Evolutionary conservation across 108 stramenopile species (phyloP).

Genomic region (Conticribra weissflogii): DNA sequence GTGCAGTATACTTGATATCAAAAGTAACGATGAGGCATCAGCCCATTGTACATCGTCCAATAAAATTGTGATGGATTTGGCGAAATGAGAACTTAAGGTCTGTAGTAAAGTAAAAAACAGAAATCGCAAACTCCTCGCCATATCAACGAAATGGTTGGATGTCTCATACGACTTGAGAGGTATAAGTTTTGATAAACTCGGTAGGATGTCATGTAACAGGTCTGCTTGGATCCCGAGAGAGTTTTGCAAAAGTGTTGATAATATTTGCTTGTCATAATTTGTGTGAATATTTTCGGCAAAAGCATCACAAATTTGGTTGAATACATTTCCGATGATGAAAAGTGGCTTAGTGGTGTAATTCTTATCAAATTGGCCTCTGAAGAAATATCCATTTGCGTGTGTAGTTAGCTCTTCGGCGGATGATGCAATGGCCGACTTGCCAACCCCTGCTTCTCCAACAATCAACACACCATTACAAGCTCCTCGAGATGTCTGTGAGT

Average conservation of each 20-base stretch:
- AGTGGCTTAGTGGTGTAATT: constrained; percentile 15
- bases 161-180: not conserved
- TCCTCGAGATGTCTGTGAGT: too few relatives aligned
- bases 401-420: too few relatives aligned
- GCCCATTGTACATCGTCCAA: constrained; percentile 14
- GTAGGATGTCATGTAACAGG: constrained; percentile 12
- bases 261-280: not conserved
- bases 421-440: too few relatives aligned
- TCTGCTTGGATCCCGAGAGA: constrained; percentile 4
- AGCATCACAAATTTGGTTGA: constrained; percentile 18
- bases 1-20: constrained; percentile 17
- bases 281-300: constrained; percentile 3
- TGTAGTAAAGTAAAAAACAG: not conserved
- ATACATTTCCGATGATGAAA: constrained; percentile 13
- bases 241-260: not conserved
- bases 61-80: not conserved
- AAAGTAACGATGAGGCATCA: constrained; percentile 11
- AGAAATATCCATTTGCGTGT: constrained; percentile 25
- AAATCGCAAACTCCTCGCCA: not conserved
- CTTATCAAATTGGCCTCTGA: constrained; percentile 39
- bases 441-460: too few relatives aligned
- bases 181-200: constrained; percentile 22
- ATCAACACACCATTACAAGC: too few relatives aligned
- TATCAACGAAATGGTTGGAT: constrained; percentile 3
- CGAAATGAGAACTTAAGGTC: not conserved